phyloP scores from a whole-genome alignment of 2,329 filamentous ascomycete species.

The Nigrospora osmanthi region DNA sequence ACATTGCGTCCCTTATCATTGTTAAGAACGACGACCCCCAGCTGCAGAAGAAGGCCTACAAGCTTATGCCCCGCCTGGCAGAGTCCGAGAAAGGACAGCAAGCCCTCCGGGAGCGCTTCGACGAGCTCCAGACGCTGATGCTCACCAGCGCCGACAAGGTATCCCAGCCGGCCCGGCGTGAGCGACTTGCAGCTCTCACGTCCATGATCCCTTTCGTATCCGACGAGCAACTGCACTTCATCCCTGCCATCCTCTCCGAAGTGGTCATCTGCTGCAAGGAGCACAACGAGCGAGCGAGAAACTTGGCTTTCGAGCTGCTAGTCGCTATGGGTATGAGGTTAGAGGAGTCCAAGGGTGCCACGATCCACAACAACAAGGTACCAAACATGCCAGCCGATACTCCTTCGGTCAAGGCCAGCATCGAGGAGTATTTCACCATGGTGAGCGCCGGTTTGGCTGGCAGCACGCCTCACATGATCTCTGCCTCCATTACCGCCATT shows the following conservation, averaged over 20 bases:
- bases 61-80: conserved; percentile 85
- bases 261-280: conserved; percentile 96
- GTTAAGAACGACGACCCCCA: conserved; percentile 79
- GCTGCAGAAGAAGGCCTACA: conserved; percentile 98
- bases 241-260: conserved; percentile 84
- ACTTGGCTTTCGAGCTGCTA: conserved; percentile 81
- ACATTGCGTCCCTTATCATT: conserved; percentile 76
- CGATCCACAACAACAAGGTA: conserved; percentile 80
- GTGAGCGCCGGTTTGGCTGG: conserved; percentile 91
- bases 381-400: conserved; percentile 79
- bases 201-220: conserved; percentile 76
- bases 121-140: conserved; percentile 75
- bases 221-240: conserved; percentile 76
- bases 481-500: conserved; percentile 89
- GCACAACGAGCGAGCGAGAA: conserved; percentile 89
- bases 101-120: conserved; percentile 69
- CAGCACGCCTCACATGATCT: conserved; percentile 93
- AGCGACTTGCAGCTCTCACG: conserved; percentile 75
- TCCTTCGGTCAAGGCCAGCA: conserved; percentile 65
- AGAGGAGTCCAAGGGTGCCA: conserved; percentile 53
- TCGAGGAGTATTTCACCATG: conserved; percentile 98
- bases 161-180: conserved; percentile 75
- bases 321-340: conserved; percentile 84
- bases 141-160: conserved; percentile 76
- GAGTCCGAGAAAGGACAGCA: conserved; percentile 68